Base-by-base conservation (phyloP, 108 stramenopile species). In the Fragilariopsis cylindrus region DNA sequence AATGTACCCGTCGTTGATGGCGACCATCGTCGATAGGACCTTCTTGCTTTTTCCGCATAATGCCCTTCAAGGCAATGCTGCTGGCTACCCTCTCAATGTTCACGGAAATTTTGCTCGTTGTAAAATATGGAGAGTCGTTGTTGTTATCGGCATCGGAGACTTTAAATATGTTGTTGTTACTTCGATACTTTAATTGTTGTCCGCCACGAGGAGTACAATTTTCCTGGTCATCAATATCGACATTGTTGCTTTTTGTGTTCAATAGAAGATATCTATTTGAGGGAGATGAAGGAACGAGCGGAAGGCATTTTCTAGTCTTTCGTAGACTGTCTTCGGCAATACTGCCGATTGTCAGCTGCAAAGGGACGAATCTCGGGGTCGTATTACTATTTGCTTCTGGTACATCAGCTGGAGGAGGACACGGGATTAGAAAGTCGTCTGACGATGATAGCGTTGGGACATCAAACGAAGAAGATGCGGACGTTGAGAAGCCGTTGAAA, bases 291-390 rank as follows among this genome's bases (percentile, higher is more conserved):
- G 62, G 40, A 40, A n/a, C 3, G 3, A 45, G 16, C 11, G 62
- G 9, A 15, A 15, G 46, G 40, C 7, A 63, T 45, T 43, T 45
- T 63, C 62, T 11, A 41, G 43, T n/a, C n/a, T 45, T 44, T 12
- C 62, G 62, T 40, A 63, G n/a, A 15, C 62, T 63, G 42, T 63
- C 62, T 63, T 63, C 62, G 8, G 62, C 43, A 30, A 63, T 63
- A 12, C 40, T 9, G n/a, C 62, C 62, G 13, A 57, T n/a, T 7
- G n/a, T 19, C 13, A 57, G 7, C 7, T 57, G 57, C 21, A 52
- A 13, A 52, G 30, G 30, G 30, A 30, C 30, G 30, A 30, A 30
- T 30, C 30, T 30, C 30, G 2, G 30, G 30, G 30, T 30, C 30
- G 30, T 30, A 30, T 30, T 30, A 2, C 30, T 30, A 30, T 30